Base-by-base conservation (phyloP, 2,329 filamentous ascomycete genomes). In the Neonectria neomacrospora region DNA sequence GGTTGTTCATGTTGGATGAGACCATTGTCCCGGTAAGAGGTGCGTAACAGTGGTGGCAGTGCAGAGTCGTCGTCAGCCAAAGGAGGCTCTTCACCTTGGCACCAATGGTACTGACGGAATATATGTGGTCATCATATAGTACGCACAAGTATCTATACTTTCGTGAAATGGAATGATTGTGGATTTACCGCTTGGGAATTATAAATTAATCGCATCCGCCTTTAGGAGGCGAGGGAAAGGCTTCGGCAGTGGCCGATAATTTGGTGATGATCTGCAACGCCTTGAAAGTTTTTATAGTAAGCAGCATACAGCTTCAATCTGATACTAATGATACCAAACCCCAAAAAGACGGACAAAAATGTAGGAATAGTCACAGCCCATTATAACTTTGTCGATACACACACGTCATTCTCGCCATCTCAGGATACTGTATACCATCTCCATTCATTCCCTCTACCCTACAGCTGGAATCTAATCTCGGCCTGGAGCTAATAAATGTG, bases 51-150 rank as follows among this genome's bases (percentile, higher is more conserved):
- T 20, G 59, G 59, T 61, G 59, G 59, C 59, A 47, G 53, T 61
- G 59, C 53, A 28, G 14, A 47, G 37, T 41, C 39, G 59, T 61
- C 59, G 47, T 56, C 47, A 61, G 52, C 58, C 10, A 39, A 34
- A 41, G 9, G 16, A 37, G 39, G 28, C 51, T 28, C 26, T 26
- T 45, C 12, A 23, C 22, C 59, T 61, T 53, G 59, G 53, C 59
- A 39, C 26, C 30, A 18, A 16, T 20, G 28, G 26, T 14, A 10
- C 44, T n/a, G n/a, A 8, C 20, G 18, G 37, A 41, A 10, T 7
- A 7, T 20, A 18, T n/a, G 11, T 20, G 3, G n/a, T 3, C n/a
- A 3, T 41, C 20, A 8, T 37, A n/a, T 20, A 20, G 37, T 10
- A 3, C 2, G 8, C n/a, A 41, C n/a, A 20, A 41, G 37, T 41